Evolutionary conservation across 1,139 yeast species (phyloP).

Genomic region (Lodderomyces orthopsilosis): DNA sequence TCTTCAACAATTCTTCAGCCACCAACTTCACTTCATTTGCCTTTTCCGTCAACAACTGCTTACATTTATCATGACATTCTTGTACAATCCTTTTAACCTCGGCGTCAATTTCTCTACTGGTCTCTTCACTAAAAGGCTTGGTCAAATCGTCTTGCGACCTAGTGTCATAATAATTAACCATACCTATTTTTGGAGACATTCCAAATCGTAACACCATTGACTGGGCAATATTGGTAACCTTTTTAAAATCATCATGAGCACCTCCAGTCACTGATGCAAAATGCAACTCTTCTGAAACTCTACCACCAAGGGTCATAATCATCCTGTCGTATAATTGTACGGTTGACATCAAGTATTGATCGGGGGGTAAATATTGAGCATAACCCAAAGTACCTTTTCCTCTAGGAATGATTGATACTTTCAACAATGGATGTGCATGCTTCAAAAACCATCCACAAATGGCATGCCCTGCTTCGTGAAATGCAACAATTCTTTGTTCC

Average conservation of each 20-base stretch:
- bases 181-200: conserved; percentile 83
- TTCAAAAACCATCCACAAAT: conserved; percentile 94
- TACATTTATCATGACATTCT: conserved; percentile 75
- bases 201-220: conserved; percentile 92
- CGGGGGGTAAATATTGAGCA: conserved; percentile 96
- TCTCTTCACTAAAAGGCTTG: conserved; percentile 89
- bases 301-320: conserved; percentile 96
- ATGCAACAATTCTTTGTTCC: conserved; percentile 88
- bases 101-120: conserved; percentile 73
- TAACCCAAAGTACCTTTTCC: conserved; percentile 98
- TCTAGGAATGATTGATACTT: conserved; percentile 94
- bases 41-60: conserved; percentile 64
- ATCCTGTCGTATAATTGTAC: conserved; percentile 83
- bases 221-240: conserved; percentile 92
- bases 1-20: conserved; percentile 78
- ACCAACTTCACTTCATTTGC: conserved; percentile 73
- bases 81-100: conserved; percentile 82
- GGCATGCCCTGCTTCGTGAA: conserved; percentile 99
- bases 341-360: conserved; percentile 75
- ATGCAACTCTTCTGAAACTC: conserved; percentile 92
- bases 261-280: conserved; percentile 91
- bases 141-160: conserved; percentile 63
- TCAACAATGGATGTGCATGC: conserved; percentile 87
- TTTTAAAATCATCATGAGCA: conserved; percentile 93
- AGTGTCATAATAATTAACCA: conserved; percentile 61